Evolutionary conservation across 495 filamentous ascomycete species (phyloP).

Genomic region (Letharia lupina): DNA sequence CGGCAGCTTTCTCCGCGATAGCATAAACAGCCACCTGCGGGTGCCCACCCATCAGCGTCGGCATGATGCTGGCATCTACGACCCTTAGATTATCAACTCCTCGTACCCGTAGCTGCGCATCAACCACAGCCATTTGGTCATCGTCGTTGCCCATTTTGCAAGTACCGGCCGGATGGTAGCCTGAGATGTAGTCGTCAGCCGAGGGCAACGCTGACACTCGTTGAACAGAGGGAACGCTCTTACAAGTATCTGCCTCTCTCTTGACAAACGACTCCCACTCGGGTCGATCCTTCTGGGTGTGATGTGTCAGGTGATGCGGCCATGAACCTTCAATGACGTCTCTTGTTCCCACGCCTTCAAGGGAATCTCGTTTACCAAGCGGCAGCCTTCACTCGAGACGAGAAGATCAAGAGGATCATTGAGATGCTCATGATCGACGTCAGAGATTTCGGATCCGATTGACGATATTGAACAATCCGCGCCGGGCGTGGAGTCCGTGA

Average conservation of each 20-base stretch:
- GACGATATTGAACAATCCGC: too few species aligned
- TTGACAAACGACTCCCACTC: not conserved
- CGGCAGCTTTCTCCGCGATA: constrained; percentile 41
- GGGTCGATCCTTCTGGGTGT: not conserved
- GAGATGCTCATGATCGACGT: not conserved
- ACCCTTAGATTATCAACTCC: constrained; percentile 33
- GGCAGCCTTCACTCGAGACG: not conserved
- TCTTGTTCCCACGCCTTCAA: not conserved
- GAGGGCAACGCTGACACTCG: not conserved
- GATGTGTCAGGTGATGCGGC: not conserved
- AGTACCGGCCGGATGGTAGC: not conserved
- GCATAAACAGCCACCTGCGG: constrained; percentile 46
- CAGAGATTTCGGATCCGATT: not conserved
- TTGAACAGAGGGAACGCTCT: not conserved
- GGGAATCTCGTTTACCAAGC: not conserved
- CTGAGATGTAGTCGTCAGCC: not conserved
- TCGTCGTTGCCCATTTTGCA: not conserved
- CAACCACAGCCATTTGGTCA: not conserved
- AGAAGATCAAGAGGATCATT: not conserved
- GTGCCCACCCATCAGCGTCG: constrained; percentile 40
- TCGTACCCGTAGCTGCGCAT: not conserved
- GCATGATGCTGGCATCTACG: constrained; percentile 46
- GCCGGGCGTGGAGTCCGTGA: too few species aligned
- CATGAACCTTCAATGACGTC: not conserved
- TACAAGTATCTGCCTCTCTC: not conserved